phyloP scores from a whole-genome alignment of 805 yeast genomes.

The Pichia nanzhaoensis region DNA sequence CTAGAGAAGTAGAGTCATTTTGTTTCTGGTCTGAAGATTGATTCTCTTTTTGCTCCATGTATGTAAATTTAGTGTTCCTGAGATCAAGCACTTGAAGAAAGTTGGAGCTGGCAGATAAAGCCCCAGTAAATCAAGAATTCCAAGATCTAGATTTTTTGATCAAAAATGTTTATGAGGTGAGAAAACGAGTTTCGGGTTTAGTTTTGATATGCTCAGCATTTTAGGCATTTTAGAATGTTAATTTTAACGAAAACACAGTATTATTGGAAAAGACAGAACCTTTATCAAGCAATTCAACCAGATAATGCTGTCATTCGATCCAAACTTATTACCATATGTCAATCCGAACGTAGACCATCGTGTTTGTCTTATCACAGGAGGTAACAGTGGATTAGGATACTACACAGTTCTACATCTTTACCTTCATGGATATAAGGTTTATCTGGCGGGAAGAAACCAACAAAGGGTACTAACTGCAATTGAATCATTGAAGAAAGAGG shows the following conservation, averaged over 20 bases:
- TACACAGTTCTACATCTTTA: conserved; percentile 68
- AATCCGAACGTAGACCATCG: conserved; percentile 49
- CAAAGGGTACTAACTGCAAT: conserved; percentile 52
- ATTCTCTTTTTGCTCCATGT: not conserved
- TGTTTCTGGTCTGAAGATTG: not conserved
- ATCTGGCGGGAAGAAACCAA: conserved; percentile 64
- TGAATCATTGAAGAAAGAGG: conserved; percentile 48
- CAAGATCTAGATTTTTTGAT: too few species aligned
- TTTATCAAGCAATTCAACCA: too few species aligned
- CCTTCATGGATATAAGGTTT: conserved; percentile 70
- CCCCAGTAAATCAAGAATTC: too few species aligned
- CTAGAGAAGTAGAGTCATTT: not conserved
- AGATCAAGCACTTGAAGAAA: too few species aligned
- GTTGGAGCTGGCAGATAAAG: too few species aligned
- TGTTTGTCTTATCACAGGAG: conserved; percentile 74
- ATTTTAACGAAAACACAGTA: not conserved
- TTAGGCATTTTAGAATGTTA: too few species aligned
- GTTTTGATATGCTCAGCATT: too few species aligned
- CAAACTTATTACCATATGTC: conserved; percentile 52
- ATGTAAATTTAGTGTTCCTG: too few species aligned
- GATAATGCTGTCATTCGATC: conserved; percentile 25
- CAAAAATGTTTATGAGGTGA: too few species aligned
- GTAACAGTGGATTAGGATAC: conserved; percentile 77
- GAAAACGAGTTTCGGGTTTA: too few species aligned
- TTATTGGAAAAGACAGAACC: too few species aligned